Conservation (phyloP, 2,329 filamentous ascomycete genomes). For the Sporothrix pseudoabietina region DNA sequence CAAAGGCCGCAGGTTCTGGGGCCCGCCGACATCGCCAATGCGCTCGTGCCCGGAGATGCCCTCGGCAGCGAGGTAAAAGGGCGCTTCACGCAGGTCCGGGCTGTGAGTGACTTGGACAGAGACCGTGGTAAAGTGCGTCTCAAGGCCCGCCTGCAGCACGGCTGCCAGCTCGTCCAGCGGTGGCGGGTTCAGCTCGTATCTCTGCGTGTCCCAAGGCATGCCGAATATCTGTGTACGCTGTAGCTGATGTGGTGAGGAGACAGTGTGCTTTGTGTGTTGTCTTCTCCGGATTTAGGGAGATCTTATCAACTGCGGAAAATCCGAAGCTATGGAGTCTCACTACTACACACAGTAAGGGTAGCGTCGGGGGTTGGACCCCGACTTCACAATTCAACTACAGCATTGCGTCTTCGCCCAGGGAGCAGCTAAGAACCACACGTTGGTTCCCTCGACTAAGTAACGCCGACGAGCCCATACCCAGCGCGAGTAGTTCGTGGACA, state of each 20-base stretch:
- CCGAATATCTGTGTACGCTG: too few relatives aligned
- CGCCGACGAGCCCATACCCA: not conserved
- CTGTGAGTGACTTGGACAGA: not conserved
- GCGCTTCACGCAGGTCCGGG: conserved; percentile 45
- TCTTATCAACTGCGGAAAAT: not conserved
- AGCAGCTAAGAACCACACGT: conserved; percentile 7
- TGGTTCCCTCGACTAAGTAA: not conserved
- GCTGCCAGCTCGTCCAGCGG: conserved; percentile 18
- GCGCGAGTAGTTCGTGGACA: not conserved
- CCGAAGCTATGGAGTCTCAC: not conserved
- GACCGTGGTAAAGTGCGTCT: conserved; percentile 13
- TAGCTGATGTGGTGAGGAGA: not conserved
- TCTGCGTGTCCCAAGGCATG: conserved; percentile 6
- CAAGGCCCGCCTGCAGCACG: conserved; percentile 12
- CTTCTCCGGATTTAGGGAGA: not conserved
- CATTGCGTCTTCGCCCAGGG: conserved; percentile 12
- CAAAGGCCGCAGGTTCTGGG: conserved; percentile 44
- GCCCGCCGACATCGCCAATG: conserved; percentile 50
- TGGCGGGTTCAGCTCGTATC: conserved; percentile 19
- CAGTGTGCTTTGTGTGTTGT: not conserved
- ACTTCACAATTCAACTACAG: not conserved
- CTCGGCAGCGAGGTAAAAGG: conserved; percentile 44
- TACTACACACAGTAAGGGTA: not conserved
- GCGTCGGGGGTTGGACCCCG: not conserved
- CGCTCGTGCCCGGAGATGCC: conserved; percentile 47